A percentile compares a stretch with the other conserved stretches of the same genome.
These are phyloP conservation scores for Carex arenaria DNA, from an alignment of 202 grass and related monocot genomes.

Conservation along the genomic window DNA sequence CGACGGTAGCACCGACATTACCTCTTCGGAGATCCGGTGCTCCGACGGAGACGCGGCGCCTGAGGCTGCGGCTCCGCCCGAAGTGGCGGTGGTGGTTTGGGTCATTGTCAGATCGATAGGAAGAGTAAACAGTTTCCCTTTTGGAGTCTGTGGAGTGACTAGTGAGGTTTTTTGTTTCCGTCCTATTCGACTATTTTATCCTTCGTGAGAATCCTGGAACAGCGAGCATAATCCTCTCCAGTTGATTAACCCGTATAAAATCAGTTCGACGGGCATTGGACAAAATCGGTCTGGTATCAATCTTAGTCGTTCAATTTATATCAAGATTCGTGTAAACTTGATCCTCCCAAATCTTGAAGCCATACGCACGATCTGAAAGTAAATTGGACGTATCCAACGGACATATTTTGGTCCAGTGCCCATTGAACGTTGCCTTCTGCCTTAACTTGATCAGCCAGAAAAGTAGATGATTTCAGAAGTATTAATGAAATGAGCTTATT, in stretches of 20 bases:
- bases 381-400: too few relatives aligned
- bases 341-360: too few relatives aligned
- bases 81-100: conserved; percentile 13
- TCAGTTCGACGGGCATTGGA: too few relatives aligned
- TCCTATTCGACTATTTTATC: neutral
- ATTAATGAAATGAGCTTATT: neutral
- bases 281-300: too few relatives aligned
- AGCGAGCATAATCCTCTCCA: neutral
- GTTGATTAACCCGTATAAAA: neutral
- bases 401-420: too few relatives aligned
- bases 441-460: neutral
- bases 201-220: neutral
- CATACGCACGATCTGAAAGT: too few relatives aligned
- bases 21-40: conserved; percentile 54
- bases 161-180: conserved; percentile 3
- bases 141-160: neutral
- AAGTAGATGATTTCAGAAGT: neutral
- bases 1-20: conserved; percentile 58
- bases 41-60: neutral
- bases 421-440: too few relatives aligned
- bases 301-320: too few relatives aligned
- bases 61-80: neutral
- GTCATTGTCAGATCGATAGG: conserved; percentile 24
- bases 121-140: neutral
- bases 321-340: too few relatives aligned